These are phyloP conservation scores for Aspergillus neoniger DNA, from an alignment of 2,329 filamentous ascomycete genomes.

Conservation along the genomic window DNA sequence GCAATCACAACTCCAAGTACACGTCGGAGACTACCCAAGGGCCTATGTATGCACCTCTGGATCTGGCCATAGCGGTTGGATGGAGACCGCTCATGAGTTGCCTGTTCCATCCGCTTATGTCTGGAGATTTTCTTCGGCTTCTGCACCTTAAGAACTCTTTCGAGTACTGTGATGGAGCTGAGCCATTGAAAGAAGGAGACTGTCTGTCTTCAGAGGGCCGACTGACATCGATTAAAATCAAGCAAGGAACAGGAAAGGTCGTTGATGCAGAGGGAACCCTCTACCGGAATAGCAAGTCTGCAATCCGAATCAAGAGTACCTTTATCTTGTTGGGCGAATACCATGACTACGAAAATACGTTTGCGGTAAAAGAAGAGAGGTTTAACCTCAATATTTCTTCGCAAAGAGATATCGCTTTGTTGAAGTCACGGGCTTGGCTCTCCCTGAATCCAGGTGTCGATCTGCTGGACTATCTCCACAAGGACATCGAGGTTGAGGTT, in stretches of 20 bases:
- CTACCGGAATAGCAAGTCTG: not conserved
- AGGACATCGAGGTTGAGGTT: not conserved
- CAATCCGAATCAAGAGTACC: not conserved
- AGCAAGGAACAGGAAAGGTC: not conserved
- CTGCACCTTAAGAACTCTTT: not conserved
- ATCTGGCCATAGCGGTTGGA: not conserved
- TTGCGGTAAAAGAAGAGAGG: not conserved
- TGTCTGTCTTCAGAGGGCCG: not conserved
- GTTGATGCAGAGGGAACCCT: not conserved
- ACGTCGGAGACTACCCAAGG: too few species aligned
- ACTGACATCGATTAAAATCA: not conserved
- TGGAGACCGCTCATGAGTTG: not conserved
- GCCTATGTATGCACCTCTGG: too few species aligned
- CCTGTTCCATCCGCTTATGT: too few species aligned
- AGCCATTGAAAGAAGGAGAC: not conserved
- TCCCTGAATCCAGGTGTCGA: not conserved
- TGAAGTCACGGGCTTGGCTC: slow-evolving; percentile 5
- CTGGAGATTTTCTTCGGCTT: not conserved
- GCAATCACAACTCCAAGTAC: too few species aligned
- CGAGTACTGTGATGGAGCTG: not conserved
- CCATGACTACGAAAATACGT: not conserved
- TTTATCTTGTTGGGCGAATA: not conserved
- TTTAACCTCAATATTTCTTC: not conserved
- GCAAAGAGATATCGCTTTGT: not conserved
- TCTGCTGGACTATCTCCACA: not conserved